phyloP scores from a whole-genome alignment of 176 grass and related monocot genomes.

The Zea luxurians region DNA sequence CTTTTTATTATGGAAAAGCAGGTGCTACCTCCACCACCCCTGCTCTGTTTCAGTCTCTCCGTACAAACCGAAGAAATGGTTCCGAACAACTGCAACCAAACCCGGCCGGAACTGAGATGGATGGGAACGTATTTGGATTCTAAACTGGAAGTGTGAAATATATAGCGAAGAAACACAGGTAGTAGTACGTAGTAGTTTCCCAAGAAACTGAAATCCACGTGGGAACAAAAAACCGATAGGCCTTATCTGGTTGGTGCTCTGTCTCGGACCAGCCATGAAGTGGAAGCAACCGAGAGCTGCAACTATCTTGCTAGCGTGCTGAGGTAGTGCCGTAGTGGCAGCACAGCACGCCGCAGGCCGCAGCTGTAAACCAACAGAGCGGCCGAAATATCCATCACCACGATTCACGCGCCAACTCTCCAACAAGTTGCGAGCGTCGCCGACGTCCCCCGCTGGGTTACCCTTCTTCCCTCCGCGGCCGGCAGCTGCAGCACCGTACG shows the following conservation, averaged over 20 bases:
- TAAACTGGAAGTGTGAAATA: neutral
- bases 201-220: neutral
- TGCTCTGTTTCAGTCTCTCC: neutral
- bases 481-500: slow-evolving; percentile 1
- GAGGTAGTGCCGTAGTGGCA: slow-evolving; percentile 16
- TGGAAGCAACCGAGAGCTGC: neutral
- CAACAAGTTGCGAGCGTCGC: slow-evolving; percentile 20
- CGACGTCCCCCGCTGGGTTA: too few species aligned
- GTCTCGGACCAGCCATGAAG: slow-evolving; percentile 6
- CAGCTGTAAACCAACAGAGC: slow-evolving; percentile 37
- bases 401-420: neutral
- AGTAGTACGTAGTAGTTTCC: neutral
- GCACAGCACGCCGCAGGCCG: neutral
- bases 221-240: neutral
- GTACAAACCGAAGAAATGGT: too few species aligned
- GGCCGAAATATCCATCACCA: slow-evolving; percentile 1
- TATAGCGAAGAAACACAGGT: neutral
- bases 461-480: neutral
- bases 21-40: neutral
- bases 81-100: neutral
- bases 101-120: neutral
- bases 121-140: neutral
- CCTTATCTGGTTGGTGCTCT: slow-evolving; percentile 13
- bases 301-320: neutral
- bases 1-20: neutral